Evolutionary conservation across 352 stramenopile species (phyloP).

Genomic region (Phytopythium boreale): DNA sequence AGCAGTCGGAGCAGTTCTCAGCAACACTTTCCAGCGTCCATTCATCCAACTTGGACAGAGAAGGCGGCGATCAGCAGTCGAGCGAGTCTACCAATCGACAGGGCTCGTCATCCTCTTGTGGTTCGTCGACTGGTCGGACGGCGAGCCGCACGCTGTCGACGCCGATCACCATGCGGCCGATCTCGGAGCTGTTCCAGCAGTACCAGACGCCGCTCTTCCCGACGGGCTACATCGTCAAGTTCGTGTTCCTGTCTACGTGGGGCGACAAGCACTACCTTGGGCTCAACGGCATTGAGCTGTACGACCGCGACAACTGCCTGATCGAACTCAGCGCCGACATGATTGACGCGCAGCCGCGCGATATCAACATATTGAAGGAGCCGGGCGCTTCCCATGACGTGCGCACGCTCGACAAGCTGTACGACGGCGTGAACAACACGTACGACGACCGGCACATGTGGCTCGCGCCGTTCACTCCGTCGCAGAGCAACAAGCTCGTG

Average conservation of each 20-base stretch:
- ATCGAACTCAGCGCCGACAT: constrained; percentile 43
- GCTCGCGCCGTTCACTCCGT: constrained; percentile 61
- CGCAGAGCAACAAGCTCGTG: constrained; percentile 64
- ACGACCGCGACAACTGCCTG: constrained; percentile 43
- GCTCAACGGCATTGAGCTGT: constrained; percentile 80
- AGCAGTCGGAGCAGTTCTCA: background rate
- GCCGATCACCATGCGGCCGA: constrained; percentile 37
- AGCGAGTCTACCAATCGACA: background rate
- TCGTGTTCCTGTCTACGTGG: constrained; percentile 74
- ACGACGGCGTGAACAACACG: constrained; percentile 69
- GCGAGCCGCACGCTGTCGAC: background rate
- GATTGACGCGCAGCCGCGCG: constrained; percentile 60
- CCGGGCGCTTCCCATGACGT: constrained; percentile 49
- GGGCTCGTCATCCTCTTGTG: background rate
- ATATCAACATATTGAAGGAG: constrained; percentile 86
- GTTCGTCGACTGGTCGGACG: background rate
- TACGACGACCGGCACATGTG: constrained; percentile 80
- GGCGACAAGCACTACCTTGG: constrained; percentile 78
- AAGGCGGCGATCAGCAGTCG: background rate
- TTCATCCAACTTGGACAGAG: background rate
- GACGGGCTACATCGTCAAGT: constrained; percentile 85
- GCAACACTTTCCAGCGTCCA: background rate
- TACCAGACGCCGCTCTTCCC: constrained; percentile 87
- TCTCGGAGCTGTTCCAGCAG: constrained; percentile 70
- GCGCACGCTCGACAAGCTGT: constrained; percentile 72